Percentiles rank a stretch among this genome's conserved stretches.
These are phyloP conservation scores for Bimuria novae-zelandiae DNA, from an alignment of 2,329 filamentous ascomycete species.

Conservation along the genomic window DNA sequence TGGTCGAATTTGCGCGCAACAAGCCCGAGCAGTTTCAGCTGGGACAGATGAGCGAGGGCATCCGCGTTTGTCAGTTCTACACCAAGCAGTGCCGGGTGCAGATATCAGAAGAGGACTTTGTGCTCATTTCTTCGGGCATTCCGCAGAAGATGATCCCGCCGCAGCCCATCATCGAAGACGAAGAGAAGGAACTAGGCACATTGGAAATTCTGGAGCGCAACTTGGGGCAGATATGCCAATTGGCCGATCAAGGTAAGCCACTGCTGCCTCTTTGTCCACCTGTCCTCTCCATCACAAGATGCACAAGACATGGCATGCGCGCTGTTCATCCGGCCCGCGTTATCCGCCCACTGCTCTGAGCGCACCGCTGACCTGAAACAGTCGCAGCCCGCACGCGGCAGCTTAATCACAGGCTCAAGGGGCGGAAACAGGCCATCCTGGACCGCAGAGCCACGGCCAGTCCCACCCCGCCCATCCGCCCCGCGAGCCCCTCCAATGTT, in stretches of 20 bases:
- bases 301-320: neutral
- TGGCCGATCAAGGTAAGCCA: conserved; percentile 71
- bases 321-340: neutral
- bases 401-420: conserved; percentile 79
- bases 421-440: conserved; percentile 73
- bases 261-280: neutral
- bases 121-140: conserved; percentile 80
- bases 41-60: conserved; percentile 68
- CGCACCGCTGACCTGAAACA: conserved; percentile 30
- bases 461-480: conserved; percentile 40
- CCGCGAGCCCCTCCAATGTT: conserved; percentile 48
- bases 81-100: conserved; percentile 81
- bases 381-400: conserved; percentile 74
- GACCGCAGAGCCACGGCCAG: conserved; percentile 62
- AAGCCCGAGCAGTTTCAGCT: conserved; percentile 80
- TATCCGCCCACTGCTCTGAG: neutral
- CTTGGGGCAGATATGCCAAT: conserved; percentile 75
- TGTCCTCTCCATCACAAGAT: neutral
- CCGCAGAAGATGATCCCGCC: conserved; percentile 81
- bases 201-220: conserved; percentile 83
- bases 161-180: conserved; percentile 82
- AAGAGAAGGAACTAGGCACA: conserved; percentile 81
- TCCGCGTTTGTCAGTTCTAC: conserved; percentile 78
- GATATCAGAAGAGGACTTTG: conserved; percentile 86
- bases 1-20: conserved; percentile 80